Percentiles rank a stretch among this genome's conserved stretches.
phyloP scores from a whole-genome alignment of 257 asterid species.

The Verbena officinalis region DNA sequence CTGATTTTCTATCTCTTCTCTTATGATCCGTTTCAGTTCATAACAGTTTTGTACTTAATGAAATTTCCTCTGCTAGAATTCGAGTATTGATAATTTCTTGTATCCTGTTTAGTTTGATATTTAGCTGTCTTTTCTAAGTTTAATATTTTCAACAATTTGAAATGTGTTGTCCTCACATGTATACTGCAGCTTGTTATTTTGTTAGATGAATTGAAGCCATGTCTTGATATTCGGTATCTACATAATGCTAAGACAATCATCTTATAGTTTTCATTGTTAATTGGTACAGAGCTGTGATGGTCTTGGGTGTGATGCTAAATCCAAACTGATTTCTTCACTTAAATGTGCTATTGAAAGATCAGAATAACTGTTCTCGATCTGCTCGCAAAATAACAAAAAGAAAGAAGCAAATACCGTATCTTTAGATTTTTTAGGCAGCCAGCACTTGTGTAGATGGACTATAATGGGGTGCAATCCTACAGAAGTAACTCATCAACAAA shows the following conservation, averaged over 20 bases:
- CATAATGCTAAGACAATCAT: slow-evolving; percentile 20
- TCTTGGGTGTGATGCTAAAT: slow-evolving; percentile 52
- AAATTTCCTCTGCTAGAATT: slow-evolving; percentile 3
- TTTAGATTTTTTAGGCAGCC: slow-evolving; percentile 50
- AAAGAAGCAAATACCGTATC: slow-evolving; percentile 25
- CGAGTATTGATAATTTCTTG: background rate
- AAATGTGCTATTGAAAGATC: slow-evolving; percentile 42
- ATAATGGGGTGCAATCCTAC: slow-evolving; percentile 38
- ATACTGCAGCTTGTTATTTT: background rate
- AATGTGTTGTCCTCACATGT: background rate
- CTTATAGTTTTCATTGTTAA: slow-evolving; percentile 37
- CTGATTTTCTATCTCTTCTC: too few relatives aligned
- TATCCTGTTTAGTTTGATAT: background rate
- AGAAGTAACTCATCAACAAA: slow-evolving; percentile 48
- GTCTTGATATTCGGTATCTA: background rate
- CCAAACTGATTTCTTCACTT: slow-evolving; percentile 43
- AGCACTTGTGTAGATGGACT: slow-evolving; percentile 59
- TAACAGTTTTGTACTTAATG: background rate
- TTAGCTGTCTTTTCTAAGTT: background rate
- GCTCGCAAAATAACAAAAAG: slow-evolving; percentile 28
- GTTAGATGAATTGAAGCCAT: background rate
- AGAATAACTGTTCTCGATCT: slow-evolving; percentile 27
- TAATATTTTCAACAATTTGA: background rate
- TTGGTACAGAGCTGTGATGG: slow-evolving; percentile 76
- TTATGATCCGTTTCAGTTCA: too few relatives aligned